Percentiles rank a stretch among this genome's conserved stretches.
Conservation (phyloP, 345 rosid genomes). For the Erucastrum elatum region DNA sequence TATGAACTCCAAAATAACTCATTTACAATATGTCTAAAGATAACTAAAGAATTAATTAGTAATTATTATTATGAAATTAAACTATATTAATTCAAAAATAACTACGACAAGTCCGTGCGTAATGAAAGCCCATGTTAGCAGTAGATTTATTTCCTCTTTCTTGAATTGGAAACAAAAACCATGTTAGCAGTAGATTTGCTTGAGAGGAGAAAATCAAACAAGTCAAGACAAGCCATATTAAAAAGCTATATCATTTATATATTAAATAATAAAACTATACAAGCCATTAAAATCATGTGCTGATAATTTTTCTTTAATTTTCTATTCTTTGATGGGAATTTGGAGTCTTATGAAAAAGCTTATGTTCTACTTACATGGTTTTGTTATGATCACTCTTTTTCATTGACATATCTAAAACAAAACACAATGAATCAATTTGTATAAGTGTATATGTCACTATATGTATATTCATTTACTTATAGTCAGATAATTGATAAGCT, state of each 20-base stretch:
- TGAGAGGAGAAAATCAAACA: background rate
- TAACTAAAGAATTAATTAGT: background rate
- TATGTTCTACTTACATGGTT: constrained; percentile 19
- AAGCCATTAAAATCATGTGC: background rate
- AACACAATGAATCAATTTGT: background rate
- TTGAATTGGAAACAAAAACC: background rate
- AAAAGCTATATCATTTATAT: background rate
- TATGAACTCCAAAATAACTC: background rate
- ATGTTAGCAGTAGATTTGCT: background rate
- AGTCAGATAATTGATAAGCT: background rate
- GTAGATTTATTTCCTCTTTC: background rate
- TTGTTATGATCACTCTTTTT: background rate
- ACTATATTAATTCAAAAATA: background rate
- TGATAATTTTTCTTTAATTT: background rate
- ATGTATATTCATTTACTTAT: background rate
- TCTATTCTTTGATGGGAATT: constrained; percentile 1
- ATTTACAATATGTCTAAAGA: background rate
- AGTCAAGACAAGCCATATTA: background rate
- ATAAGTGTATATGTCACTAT: background rate
- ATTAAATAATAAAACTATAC: background rate
- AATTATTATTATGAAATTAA: background rate
- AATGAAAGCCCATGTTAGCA: background rate
- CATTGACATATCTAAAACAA: background rate
- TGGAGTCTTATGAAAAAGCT: constrained; percentile 26
- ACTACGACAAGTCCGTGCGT: background rate